Evolutionary conservation across 768 basidiomycete genomes (phyloP).

Genomic region (Hygrocybe coccinea): DNA sequence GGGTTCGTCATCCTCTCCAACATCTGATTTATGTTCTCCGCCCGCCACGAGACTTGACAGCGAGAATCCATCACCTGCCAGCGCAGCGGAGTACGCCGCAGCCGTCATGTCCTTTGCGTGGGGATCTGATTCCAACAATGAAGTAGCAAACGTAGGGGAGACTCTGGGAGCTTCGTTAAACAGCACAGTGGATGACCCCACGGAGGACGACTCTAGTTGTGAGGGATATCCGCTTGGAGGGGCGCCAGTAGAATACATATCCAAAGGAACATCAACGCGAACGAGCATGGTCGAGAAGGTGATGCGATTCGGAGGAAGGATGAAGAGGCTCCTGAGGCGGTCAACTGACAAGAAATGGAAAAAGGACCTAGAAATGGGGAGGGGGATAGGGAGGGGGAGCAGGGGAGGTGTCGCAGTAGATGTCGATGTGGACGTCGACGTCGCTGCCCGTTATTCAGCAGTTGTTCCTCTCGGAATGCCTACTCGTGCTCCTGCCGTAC

Average conservation of each 20-base stretch:
- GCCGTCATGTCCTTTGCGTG: slow-evolving; percentile 34
- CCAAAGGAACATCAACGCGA: not conserved
- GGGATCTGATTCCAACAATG: slow-evolving; percentile 18
- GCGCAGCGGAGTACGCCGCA: slow-evolving; percentile 31
- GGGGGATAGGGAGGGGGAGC: not conserved
- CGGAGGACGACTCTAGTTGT: not conserved
- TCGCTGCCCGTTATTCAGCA: too few species aligned
- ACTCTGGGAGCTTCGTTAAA: not conserved
- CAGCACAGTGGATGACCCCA: not conserved
- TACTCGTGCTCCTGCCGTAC: not conserved
- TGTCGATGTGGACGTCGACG: slow-evolving; percentile 7
- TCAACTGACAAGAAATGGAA: slow-evolving; percentile 7
- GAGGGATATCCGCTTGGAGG: not conserved
- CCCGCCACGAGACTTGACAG: slow-evolving; percentile 8
- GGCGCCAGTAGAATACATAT: not conserved
- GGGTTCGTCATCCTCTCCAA: slow-evolving; percentile 7
- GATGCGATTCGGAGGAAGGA: slow-evolving; percentile 25
- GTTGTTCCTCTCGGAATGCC: not conserved
- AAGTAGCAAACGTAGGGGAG: not conserved
- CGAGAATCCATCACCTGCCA: slow-evolving; percentile 12
- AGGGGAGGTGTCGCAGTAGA: not conserved
- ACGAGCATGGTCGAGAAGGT: slow-evolving; percentile 18
- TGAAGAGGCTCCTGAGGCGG: slow-evolving; percentile 24
- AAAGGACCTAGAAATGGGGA: not conserved
- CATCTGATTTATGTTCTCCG: slow-evolving; percentile 18